These are phyloP conservation scores for Flaveria floridana DNA, from an alignment of 140 eudicot species.

Conservation along the genomic window DNA sequence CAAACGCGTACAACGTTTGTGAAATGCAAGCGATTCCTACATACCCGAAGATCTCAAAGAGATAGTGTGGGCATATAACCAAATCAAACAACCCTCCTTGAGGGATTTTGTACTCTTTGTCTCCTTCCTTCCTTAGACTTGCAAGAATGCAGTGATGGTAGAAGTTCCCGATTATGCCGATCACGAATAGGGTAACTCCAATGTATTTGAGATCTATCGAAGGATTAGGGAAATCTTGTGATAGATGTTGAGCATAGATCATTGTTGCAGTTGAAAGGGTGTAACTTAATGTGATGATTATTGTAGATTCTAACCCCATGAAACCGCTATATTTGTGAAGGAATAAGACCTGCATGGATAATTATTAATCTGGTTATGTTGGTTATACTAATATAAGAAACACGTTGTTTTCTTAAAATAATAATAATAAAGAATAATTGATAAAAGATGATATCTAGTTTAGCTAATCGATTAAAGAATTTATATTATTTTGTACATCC, in stretches of 20 bases:
- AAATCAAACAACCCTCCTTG: slow-evolving; percentile 60
- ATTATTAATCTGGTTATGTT: too few species aligned
- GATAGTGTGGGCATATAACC: slow-evolving; percentile 77
- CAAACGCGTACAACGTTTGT: slow-evolving; percentile 44
- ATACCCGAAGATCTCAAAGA: slow-evolving; percentile 57
- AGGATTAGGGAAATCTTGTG: slow-evolving; percentile 38
- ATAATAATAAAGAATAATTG: too few species aligned
- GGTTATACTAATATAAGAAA: too few species aligned
- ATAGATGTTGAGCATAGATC: slow-evolving; percentile 54
- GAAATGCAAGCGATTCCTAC: slow-evolving; percentile 56
- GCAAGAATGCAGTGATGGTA: slow-evolving; percentile 67
- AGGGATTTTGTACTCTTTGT: slow-evolving; percentile 61
- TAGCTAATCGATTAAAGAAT: too few species aligned
- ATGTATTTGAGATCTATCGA: slow-evolving; percentile 40
- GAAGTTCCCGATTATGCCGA: slow-evolving; percentile 47
- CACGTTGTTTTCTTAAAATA: too few species aligned
- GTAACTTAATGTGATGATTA: slow-evolving; percentile 40
- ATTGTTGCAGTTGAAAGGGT: slow-evolving; percentile 38
- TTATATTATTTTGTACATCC: too few species aligned
- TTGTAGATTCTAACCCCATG: slow-evolving; percentile 36
- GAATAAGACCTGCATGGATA: slow-evolving; percentile 47
- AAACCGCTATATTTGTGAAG: slow-evolving; percentile 60
- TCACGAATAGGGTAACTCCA: slow-evolving; percentile 40
- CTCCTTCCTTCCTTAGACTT: slow-evolving; percentile 46
- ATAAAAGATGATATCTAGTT: too few species aligned